Evolutionary conservation across 768 basidiomycete species (phyloP).

Genomic region (Kwoniella europaea): DNA sequence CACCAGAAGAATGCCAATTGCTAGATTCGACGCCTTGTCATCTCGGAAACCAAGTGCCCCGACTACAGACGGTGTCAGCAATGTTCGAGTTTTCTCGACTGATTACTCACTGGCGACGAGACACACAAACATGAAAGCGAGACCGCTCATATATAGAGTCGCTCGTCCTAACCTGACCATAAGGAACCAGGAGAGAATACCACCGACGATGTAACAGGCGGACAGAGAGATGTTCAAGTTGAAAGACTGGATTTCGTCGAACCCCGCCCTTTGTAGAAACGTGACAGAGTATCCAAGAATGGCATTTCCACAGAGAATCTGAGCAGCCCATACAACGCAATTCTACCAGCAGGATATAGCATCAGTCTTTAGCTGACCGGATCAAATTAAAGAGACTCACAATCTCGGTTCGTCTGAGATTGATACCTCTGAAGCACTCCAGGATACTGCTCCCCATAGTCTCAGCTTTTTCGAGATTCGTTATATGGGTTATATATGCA

Average conservation of each 20-base stretch:
- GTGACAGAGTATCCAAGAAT: slow-evolving; percentile 41
- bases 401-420: slow-evolving; percentile 52
- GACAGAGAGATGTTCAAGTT: slow-evolving; percentile 39
- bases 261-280: slow-evolving; percentile 38
- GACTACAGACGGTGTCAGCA: slow-evolving; percentile 3
- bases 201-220: slow-evolving; percentile 37
- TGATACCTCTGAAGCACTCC: slow-evolving; percentile 49
- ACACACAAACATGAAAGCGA: slow-evolving; percentile 33
- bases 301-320: slow-evolving; percentile 49
- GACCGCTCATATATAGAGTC: slow-evolving; percentile 43
- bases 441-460: slow-evolving; percentile 37
- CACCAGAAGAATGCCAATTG: slow-evolving; percentile 43
- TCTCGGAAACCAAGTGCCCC: slow-evolving; percentile 15
- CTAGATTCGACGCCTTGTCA: slow-evolving; percentile 17
- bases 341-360: slow-evolving; percentile 10
- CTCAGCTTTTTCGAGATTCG: slow-evolving; percentile 32
- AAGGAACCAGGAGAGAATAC: slow-evolving; percentile 40
- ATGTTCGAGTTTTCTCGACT: slow-evolving; percentile 13
- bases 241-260: slow-evolving; percentile 34
- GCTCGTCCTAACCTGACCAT: slow-evolving; percentile 33
- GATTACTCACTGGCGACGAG: slow-evolving; percentile 31
- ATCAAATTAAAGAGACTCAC: slow-evolving; percentile 20
- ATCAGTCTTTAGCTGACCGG: neutral
- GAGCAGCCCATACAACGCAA: slow-evolving; percentile 48
- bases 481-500: slow-evolving; percentile 47